Base-by-base conservation (phyloP, 108 stramenopile genomes). In the Seminavis robusta region DNA sequence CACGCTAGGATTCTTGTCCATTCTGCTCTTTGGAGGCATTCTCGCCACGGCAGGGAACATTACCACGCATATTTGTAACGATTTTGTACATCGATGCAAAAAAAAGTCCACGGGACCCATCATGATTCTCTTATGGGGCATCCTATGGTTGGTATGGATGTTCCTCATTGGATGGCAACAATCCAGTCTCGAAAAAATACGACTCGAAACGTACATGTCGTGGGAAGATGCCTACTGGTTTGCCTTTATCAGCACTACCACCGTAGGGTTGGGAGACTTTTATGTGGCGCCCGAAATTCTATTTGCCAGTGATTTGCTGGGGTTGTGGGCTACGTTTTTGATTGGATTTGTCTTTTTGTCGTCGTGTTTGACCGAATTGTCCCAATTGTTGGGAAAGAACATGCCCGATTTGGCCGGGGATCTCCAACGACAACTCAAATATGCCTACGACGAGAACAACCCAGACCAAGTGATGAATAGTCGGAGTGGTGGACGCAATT, bases 241-340 rank as follows among this genome's bases (percentile, higher is more conserved):
- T 52, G 47, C 61, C 4, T 77, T 46, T 32, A 52, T 81, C 25
- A 59, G 60, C 17, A 69, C 57, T 3, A 69, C 77, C 16, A 78
- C 77, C 6, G 62, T 78, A 1, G 77, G 77, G 20, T 49, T 78
- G 15, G 77, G 77, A 11, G 77, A 78, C 46, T 69, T 61, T 26
- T 73, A 50, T 56, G 41, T 73, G 19, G 59, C 64, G 4, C 77
- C 72, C 1, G 65, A 60, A 67, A 68, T 51, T 17, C 43, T 73
- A 7, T 27, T 73, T 27, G 42, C 31, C 31, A 8, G 29, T 34
- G 72, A 73, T 51, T 17, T 61, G 27, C 10, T 65, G 7, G 3
- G 8, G 8, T 66, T 60, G 37, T 26, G 40, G 0, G 21, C 41
- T 6, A 1, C 66, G 34, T 61, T 73, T 49, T 27, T 73, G 24